Percentiles rank a stretch among this genome's conserved stretches.
These are phyloP conservation scores for Chlamydomonas sp. DNA, from an alignment of 139 green algal genomes.

Conservation along the genomic window DNA sequence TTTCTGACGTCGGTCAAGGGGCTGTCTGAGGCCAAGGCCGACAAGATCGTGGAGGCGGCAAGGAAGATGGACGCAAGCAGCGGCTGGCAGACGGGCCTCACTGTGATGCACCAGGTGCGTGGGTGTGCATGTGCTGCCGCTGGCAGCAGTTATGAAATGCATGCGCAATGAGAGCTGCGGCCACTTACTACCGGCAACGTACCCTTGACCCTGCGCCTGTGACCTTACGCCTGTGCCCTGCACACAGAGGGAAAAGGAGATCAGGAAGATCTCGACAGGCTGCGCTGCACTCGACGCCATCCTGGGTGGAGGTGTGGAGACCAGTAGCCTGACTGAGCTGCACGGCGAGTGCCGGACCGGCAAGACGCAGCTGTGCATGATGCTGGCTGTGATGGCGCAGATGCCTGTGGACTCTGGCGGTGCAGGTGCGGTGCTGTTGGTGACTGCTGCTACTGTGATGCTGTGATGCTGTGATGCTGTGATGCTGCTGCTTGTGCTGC, in stretches of 20 bases:
- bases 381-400: slow-evolving; percentile 75
- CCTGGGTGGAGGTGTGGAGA: slow-evolving; percentile 78
- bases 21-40: slow-evolving; percentile 85
- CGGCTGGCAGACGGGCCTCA: no score
- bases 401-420: slow-evolving; percentile 52
- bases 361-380: slow-evolving; percentile 84
- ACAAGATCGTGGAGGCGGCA: slow-evolving; percentile 82
- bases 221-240: not conserved
- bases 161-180: no score
- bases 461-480: no score
- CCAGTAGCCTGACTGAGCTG: slow-evolving; percentile 75
- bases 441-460: no score
- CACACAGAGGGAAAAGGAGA: slow-evolving; percentile 23
- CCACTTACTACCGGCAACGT: not conserved
- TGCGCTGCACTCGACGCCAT: slow-evolving; percentile 63
- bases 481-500: no score
- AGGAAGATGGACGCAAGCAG: slow-evolving; percentile 53
- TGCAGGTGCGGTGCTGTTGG: slow-evolving; percentile 14
- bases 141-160: no score
- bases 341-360: slow-evolving; percentile 76
- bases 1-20: slow-evolving; percentile 64
- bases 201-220: not conserved
- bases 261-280: slow-evolving; percentile 66
- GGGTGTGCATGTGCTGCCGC: no score
- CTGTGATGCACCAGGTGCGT: no score